Conservation (phyloP, 108 stramenopile genomes). For the Nannochloropsis salina region DNA sequence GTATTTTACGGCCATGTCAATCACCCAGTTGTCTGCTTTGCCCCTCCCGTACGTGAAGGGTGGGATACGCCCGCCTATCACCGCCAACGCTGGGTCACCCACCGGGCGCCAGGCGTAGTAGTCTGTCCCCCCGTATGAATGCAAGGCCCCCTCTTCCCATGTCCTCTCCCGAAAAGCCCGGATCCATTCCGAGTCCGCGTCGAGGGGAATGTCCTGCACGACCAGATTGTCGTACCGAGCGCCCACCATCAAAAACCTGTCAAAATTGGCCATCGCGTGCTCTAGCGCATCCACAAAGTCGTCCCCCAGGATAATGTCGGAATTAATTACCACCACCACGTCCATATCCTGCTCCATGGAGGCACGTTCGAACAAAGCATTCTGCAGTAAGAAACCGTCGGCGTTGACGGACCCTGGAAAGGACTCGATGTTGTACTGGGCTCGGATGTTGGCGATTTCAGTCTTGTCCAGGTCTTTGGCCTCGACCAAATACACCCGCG, state of each 20-base stretch:
- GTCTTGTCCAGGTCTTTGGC: neutral
- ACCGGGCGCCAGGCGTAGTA: neutral
- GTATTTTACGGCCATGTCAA: neutral
- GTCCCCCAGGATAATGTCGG: conserved; percentile 7
- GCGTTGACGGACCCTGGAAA: neutral
- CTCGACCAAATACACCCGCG: neutral
- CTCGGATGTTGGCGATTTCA: neutral
- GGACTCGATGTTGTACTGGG: neutral
- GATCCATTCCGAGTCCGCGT: neutral
- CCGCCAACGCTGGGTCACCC: neutral
- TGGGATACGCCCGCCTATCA: neutral
- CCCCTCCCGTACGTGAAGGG: neutral
- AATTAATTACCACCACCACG: neutral
- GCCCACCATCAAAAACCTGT: neutral
- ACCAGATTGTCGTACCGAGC: conserved; percentile 1
- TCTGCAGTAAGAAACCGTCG: neutral
- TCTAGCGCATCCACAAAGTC: neutral
- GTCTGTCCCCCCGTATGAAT: neutral
- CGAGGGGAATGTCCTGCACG: neutral
- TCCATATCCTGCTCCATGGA: conserved; percentile 3
- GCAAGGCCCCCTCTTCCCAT: neutral
- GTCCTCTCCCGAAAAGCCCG: neutral
- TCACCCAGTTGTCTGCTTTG: conserved; percentile 8
- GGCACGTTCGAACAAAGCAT: neutral
- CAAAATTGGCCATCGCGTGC: neutral